Conservation (phyloP, 441 rosid genomes). For the Bruguiera hainesii region DNA sequence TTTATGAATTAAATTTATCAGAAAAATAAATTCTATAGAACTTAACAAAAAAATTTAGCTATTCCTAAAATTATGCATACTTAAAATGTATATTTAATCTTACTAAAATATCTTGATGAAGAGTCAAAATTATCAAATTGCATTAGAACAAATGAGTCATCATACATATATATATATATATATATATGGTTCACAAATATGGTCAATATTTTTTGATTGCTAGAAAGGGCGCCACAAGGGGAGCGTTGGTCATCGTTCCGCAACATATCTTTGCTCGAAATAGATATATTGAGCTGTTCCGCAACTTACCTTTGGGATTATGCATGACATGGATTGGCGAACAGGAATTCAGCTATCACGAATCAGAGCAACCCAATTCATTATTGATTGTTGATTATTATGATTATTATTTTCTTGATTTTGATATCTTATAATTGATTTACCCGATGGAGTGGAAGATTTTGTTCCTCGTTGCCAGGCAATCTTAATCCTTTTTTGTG, state of each 20-base stretch:
- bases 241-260: conserved; percentile 16
- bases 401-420: background rate
- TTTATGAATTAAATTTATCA: too few relatives aligned
- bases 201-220: background rate
- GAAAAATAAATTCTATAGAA: too few relatives aligned
- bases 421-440: conserved; percentile 12
- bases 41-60: too few relatives aligned
- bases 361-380: background rate
- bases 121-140: too few relatives aligned
- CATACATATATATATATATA: too few relatives aligned
- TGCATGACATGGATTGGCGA: background rate
- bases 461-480: conserved; percentile 13
- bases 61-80: too few relatives aligned
- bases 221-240: conserved; percentile 2
- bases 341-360: conserved; percentile 7
- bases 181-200: background rate
- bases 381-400: background rate
- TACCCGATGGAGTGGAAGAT: conserved; percentile 1
- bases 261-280: conserved; percentile 16
- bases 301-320: background rate
- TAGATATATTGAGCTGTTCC: background rate
- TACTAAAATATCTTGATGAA: too few relatives aligned
- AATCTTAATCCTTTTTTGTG: background rate
- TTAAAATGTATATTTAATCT: too few relatives aligned
- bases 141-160: too few relatives aligned